These are phyloP conservation scores for Aleurites moluccanus DNA, from an alignment of 441 rosid species.

Conservation along the genomic window DNA sequence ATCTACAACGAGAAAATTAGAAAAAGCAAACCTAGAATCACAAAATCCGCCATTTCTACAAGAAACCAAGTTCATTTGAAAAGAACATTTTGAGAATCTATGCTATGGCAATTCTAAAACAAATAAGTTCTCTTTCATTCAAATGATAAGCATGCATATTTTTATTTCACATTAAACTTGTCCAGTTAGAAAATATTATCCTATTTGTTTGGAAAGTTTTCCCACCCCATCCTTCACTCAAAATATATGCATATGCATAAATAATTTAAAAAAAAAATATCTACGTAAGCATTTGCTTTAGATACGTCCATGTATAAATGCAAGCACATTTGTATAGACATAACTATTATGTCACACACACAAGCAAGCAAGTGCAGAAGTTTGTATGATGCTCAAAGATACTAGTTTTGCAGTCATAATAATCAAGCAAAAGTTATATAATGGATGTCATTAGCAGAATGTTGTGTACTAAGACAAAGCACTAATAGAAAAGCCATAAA, in stretches of 20 bases:
- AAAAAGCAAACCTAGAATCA: not conserved
- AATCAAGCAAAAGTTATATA: not conserved
- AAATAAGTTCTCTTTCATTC: constrained; percentile 5
- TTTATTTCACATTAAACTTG: not conserved
- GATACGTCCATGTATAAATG: not conserved
- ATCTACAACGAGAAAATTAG: not conserved
- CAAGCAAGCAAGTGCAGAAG: not conserved
- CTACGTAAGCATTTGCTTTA: not conserved
- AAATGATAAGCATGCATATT: not conserved
- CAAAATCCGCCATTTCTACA: not conserved
- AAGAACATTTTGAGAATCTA: not conserved
- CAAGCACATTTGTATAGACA: not conserved
- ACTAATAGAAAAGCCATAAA: not conserved
- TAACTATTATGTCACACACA: not conserved
- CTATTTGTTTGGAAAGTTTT: not conserved
- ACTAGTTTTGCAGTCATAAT: not conserved
- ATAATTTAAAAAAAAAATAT: not conserved
- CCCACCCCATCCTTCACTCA: not conserved
- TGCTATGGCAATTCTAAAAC: not conserved
- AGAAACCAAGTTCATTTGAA: not conserved
- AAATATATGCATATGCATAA: not conserved
- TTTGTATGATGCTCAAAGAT: not conserved
- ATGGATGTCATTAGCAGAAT: not conserved
- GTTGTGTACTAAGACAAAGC: not conserved
- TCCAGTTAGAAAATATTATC: not conserved